Evolutionary conservation across 179 eudicot species (phyloP), one percentile per base, ranked within the genome.

Genomic region (Monotropa hypopitys): DNA sequence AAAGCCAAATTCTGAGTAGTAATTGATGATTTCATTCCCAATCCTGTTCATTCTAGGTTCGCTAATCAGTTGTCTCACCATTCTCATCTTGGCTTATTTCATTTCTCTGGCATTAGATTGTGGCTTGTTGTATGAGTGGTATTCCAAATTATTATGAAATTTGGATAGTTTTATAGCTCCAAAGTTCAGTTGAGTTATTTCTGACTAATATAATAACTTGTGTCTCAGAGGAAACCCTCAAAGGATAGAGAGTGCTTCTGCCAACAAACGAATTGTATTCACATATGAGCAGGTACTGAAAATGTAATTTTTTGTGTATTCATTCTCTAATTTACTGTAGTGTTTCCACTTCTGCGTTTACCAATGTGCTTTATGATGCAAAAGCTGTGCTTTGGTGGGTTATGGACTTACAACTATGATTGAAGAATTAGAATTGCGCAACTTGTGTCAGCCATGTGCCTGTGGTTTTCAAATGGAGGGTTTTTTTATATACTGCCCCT

Each of bases 221-320:
- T 72, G 62, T 83, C 68, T 53, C 92, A 96, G 99, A 83, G 96
- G 89, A 56, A 96, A 96, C 71, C 99, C 99, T 32, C 99, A 96
- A 81, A 84, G 99, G 86, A 90, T 96, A 76, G 99, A 96, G 80
- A 86, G 84, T 57, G 87, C 82, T 51, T 90, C 94, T 73, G 87
- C 99, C 46, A 94, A 88, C 86, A 96, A 89, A 86, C 82, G 99
- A 83, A 88, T 92, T 84, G 89, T 87, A 79, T 96, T 96, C 83
- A 87, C 96, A 30, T 94, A 91, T 86, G 99, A 96, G 85, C 99
- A 96, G 98, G 99, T 94, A 86, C 32, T 65, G 57, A 23, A 73
- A 72, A 61, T 50, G 0, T 40, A 75, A 23, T 43, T 75, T 53
- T 63, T 32, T 26, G 35, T 72, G 47, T 35, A n/a, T 30, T 12